Evolutionary conservation across 1,284 basidiomycete species (phyloP).

Genomic region (Veloboletus limbatus): DNA sequence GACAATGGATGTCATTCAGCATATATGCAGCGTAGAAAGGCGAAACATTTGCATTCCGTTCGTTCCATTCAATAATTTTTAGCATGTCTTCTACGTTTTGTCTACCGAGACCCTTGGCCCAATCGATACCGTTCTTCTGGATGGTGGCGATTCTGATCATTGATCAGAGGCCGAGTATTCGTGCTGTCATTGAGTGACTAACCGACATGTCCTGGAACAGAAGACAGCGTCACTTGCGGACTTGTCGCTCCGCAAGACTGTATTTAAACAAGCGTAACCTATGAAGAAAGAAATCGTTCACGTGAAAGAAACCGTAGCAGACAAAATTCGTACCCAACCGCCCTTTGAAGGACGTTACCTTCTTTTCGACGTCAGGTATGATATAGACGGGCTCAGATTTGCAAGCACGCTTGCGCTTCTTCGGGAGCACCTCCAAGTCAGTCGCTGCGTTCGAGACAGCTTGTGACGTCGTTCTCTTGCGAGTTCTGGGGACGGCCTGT

Average conservation of each 20-base stretch:
- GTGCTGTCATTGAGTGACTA: slow-evolving; percentile 5
- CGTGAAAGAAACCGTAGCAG: slow-evolving; percentile 1
- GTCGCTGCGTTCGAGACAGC: slow-evolving; percentile 3
- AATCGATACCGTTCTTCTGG: slow-evolving; percentile 77
- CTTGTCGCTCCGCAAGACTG: slow-evolving; percentile 69
- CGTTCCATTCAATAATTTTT: slow-evolving; percentile 83
- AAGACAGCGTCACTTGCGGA: slow-evolving; percentile 65
- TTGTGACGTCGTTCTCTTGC: slow-evolving; percentile 10
- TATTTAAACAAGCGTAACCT: slow-evolving; percentile 84
- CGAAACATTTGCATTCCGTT: slow-evolving; percentile 53
- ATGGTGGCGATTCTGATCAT: slow-evolving; percentile 68
- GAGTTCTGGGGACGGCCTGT: background rate
- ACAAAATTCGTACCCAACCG: slow-evolving; percentile 48
- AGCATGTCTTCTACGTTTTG: slow-evolving; percentile 74
- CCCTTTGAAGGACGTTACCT: slow-evolving; percentile 68
- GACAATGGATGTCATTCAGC: background rate
- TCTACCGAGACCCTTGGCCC: slow-evolving; percentile 74
- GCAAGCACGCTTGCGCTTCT: slow-evolving; percentile 43
- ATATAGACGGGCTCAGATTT: slow-evolving; percentile 61
- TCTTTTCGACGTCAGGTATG: slow-evolving; percentile 66
- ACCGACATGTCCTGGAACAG: slow-evolving; percentile 70
- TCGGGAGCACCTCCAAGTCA: slow-evolving; percentile 26
- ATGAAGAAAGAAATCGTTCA: background rate
- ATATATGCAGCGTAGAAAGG: background rate
- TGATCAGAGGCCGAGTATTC: background rate